Evolutionary conservation across 2,329 filamentous ascomycete species (phyloP).

Genomic region (Neurospora crassa): DNA sequence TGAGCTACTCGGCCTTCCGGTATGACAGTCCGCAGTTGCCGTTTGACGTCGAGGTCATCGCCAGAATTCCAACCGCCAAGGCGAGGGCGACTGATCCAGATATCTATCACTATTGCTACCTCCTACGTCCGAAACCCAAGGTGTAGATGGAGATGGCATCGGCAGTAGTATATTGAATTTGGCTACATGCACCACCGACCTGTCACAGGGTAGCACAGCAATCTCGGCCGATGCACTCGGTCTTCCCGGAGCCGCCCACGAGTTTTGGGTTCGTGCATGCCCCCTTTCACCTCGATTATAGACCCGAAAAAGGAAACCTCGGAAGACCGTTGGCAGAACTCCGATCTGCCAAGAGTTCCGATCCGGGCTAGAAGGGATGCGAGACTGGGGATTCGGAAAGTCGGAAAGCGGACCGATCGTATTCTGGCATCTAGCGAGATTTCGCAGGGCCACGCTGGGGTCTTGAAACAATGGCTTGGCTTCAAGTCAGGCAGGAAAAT

Average conservation of each 20-base stretch:
- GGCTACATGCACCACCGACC: background rate
- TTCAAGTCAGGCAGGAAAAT: background rate
- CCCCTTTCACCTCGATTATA: background rate
- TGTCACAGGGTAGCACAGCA: background rate
- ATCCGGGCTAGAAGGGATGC: background rate
- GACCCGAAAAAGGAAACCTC: background rate
- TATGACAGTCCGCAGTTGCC: conserved; percentile 30
- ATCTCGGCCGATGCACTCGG: background rate
- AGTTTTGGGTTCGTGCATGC: background rate
- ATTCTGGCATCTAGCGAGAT: background rate
- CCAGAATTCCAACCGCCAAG: conserved; percentile 33
- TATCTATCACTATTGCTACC: conserved; percentile 35
- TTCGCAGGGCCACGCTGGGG: background rate
- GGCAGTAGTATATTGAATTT: background rate
- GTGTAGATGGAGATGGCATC: background rate
- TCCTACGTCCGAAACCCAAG: conserved; percentile 24
- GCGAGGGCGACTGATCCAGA: conserved; percentile 33
- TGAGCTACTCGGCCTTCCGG: conserved; percentile 35
- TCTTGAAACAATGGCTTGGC: background rate
- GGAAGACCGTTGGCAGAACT: background rate
- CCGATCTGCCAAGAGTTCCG: background rate
- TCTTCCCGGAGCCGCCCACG: background rate
- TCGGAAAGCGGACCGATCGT: background rate
- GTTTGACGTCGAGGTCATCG: conserved; percentile 32
- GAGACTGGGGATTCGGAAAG: background rate